Conservation (phyloP, 352 stramenopile genomes). For the Phytophthora uliginosa region DNA sequence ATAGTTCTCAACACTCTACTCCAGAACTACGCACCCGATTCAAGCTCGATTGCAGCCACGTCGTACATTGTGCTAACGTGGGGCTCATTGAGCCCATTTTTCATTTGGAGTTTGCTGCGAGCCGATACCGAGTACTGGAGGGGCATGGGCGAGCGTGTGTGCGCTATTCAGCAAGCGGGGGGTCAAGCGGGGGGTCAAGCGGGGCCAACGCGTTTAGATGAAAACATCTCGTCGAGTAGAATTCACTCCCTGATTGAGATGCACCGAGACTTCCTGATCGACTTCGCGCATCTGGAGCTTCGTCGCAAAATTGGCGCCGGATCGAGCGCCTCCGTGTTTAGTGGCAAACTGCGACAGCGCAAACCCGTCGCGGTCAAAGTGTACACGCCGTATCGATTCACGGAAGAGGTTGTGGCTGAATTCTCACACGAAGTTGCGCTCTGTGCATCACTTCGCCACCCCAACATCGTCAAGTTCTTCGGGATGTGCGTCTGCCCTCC, state of each 20-base stretch:
- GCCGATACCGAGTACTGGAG: slow-evolving; percentile 65
- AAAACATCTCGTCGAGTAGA: slow-evolving; percentile 54
- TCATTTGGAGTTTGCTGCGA: slow-evolving; percentile 62
- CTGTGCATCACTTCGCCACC: slow-evolving; percentile 56
- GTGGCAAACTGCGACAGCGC: slow-evolving; percentile 44
- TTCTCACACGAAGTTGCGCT: slow-evolving; percentile 77
- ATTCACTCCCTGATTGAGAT: slow-evolving; percentile 75
- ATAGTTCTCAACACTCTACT: slow-evolving; percentile 28
- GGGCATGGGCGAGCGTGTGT: slow-evolving; percentile 52
- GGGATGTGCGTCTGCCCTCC: slow-evolving; percentile 75
- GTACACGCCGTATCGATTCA: slow-evolving; percentile 64
- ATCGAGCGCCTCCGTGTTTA: slow-evolving; percentile 60
- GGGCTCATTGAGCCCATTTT: slow-evolving; percentile 41
- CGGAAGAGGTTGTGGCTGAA: slow-evolving; percentile 56
- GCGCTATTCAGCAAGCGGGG: slow-evolving; percentile 32
- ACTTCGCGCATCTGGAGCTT: slow-evolving; percentile 72
- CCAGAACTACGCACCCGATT: slow-evolving; percentile 19
- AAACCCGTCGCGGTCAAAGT: slow-evolving; percentile 68
- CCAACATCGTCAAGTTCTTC: slow-evolving; percentile 75
- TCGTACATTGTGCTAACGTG: slow-evolving; percentile 41
- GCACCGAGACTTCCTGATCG: slow-evolving; percentile 74
- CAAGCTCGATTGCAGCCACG: background rate
- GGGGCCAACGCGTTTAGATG: slow-evolving; percentile 28
- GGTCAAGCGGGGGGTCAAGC: slow-evolving; percentile 6
- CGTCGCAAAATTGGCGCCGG: slow-evolving; percentile 58